phyloP scores from a whole-genome alignment of 208 protist species.

The Acanthamoeba culbertsoni region DNA sequence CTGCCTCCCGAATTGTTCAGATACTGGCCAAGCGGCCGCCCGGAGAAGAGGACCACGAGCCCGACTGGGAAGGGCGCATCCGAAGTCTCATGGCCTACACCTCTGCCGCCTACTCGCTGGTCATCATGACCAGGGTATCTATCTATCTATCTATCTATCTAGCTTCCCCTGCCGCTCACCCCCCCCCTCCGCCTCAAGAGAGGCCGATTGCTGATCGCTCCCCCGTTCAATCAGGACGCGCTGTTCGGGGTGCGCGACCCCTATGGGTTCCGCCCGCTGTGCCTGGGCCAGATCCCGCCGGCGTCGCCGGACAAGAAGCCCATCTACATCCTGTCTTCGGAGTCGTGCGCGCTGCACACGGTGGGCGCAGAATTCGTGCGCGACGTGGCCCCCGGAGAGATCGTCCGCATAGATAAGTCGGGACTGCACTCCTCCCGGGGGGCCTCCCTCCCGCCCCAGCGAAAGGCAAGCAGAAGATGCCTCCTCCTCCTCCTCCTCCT shows the following conservation, averaged over 20 bases:
- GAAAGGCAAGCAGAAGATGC: background rate
- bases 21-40: background rate
- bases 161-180: background rate
- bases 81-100: conserved; percentile 60
- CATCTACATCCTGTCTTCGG: conserved; percentile 75
- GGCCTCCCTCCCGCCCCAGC: background rate
- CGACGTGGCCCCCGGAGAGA: conserved; percentile 78
- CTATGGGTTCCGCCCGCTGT: conserved; percentile 65
- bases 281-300: conserved; percentile 50
- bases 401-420: conserved; percentile 69
- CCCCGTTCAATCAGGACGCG: background rate
- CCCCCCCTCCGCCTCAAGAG: background rate
- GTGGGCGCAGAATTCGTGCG: conserved; percentile 69
- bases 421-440: background rate
- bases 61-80: conserved; percentile 71
- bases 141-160: background rate
- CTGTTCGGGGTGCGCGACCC: conserved; percentile 65
- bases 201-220: background rate
- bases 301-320: conserved; percentile 3
- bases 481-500: background rate
- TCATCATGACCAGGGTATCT: conserved; percentile 48
- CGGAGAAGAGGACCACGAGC: background rate
- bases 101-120: conserved; percentile 7
- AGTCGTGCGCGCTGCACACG: conserved; percentile 75
- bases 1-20: background rate